Evolutionary conservation across 768 basidiomycete species (phyloP), one percentile per base, ranked within the genome.

Genomic region (Sistotremastrum suecicum): DNA sequence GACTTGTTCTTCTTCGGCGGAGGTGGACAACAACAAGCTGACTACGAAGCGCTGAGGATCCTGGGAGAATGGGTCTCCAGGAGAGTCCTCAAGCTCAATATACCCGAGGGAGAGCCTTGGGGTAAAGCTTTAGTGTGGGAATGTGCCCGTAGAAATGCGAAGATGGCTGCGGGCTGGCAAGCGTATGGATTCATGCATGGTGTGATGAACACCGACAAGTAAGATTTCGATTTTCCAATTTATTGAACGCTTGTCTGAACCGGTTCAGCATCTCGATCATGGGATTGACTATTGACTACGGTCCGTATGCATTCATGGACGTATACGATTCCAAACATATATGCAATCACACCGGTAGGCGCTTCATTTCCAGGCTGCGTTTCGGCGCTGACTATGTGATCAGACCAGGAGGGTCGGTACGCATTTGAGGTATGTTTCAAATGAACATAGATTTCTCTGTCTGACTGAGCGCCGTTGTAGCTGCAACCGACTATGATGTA

Each of bases 121-220:
- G 85, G 75, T 3, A 68, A 68, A 57, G 67, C 73, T 39, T 60
- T 97, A 39, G 71, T 94, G 2, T 63, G 80, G 51, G 90, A 95
- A 53, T 78, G 78, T 0, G 79, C 88, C 10, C 75, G 72, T 59
- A 67, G 90, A 56, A 98, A 95, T 57, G 92, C 86, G 39, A 68
- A 67, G 58, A 98, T 92, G 85, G 86, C 91, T 0, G 95, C 91
- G 7, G 83, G 73, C 3, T 98, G 95, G 95, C 94, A 98, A 63
- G 88, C 77, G 5, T 85, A 83, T 60, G 89, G 89, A 1, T 91
- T 86, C 59, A 88, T 90, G 88, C 87, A 91, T 56, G 90, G 89
- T 0, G 94, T 99, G 35, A 89, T 99, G 54, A 98, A 98, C 57
- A 94, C 92, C 2, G 94, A 97, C 66, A 95, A 94, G 84, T 83